Evolutionary conservation across 768 basidiomycete species (phyloP).

Genomic region (Cytidiella melzeri): DNA sequence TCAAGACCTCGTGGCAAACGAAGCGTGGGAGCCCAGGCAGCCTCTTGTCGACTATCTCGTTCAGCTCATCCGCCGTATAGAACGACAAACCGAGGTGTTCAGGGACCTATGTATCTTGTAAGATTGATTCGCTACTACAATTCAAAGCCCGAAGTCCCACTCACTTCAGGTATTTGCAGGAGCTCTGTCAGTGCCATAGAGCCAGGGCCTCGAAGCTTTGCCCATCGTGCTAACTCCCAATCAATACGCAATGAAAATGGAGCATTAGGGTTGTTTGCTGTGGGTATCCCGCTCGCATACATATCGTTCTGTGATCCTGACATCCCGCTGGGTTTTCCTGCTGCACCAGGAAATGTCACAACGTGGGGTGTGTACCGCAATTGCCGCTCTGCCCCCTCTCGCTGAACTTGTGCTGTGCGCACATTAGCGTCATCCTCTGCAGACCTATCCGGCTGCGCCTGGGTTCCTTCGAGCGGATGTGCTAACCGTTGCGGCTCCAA

Average conservation of each 20-base stretch:
- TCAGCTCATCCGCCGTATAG: constrained; percentile 19
- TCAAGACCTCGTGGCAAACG: constrained; percentile 16
- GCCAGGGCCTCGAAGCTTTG: constrained; percentile 11
- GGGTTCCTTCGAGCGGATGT: no score
- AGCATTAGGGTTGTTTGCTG: constrained; percentile 1
- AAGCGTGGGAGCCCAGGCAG: constrained; percentile 27
- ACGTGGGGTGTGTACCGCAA: no score
- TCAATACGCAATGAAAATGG: constrained; percentile 12
- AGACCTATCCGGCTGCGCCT: no score
- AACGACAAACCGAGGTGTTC: constrained; percentile 8
- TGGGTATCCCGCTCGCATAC: background rate
- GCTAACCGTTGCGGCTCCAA: no score
- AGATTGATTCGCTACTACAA: background rate
- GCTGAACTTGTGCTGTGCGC: no score
- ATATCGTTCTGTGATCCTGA: background rate
- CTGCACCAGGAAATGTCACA: no score
- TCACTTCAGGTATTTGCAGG: constrained; percentile 7
- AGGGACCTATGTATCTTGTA: background rate
- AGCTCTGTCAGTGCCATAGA: constrained; percentile 13
- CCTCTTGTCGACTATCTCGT: constrained; percentile 27
- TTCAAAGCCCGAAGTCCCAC: constrained; percentile 6
- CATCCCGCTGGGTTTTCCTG: no score
- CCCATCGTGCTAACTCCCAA: constrained; percentile 16
- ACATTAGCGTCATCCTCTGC: no score
- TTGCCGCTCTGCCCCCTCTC: no score